Conservation (phyloP, 2,329 filamentous ascomycete species). For the Alternaria sp. region DNA sequence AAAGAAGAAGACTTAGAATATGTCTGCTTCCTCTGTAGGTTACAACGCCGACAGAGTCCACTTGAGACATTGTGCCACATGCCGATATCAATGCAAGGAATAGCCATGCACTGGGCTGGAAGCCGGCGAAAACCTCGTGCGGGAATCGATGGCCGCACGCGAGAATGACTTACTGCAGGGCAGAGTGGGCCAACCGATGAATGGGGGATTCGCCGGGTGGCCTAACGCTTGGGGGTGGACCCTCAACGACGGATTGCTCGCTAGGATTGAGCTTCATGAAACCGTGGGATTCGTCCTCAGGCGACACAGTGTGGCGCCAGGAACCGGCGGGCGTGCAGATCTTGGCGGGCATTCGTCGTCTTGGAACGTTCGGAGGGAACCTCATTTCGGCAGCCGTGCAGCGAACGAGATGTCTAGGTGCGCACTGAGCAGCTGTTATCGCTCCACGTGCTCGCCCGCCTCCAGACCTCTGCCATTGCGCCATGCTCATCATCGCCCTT, state of each 20-base stretch:
- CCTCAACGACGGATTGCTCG: background rate
- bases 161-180: background rate
- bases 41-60: constrained; percentile 4
- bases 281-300: background rate
- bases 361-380: background rate
- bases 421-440: background rate
- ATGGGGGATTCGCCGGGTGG: background rate
- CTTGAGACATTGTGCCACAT: constrained; percentile 1
- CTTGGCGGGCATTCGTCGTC: background rate
- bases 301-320: background rate
- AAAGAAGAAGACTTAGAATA: background rate
- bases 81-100: background rate
- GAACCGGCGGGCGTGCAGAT: background rate
- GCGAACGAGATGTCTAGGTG: background rate
- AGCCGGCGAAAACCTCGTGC: background rate
- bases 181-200: constrained; percentile 3
- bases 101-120: constrained; percentile 10
- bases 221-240: background rate
- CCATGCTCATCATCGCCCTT: background rate
- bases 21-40: background rate
- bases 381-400: background rate
- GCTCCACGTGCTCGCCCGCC: background rate
- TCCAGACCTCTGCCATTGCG: background rate
- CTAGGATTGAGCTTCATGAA: background rate
- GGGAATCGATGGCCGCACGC: constrained; percentile 2